Evolutionary conservation across 2,329 filamentous ascomycete genomes (phyloP).

Genomic region (Alternaria tenuissima): DNA sequence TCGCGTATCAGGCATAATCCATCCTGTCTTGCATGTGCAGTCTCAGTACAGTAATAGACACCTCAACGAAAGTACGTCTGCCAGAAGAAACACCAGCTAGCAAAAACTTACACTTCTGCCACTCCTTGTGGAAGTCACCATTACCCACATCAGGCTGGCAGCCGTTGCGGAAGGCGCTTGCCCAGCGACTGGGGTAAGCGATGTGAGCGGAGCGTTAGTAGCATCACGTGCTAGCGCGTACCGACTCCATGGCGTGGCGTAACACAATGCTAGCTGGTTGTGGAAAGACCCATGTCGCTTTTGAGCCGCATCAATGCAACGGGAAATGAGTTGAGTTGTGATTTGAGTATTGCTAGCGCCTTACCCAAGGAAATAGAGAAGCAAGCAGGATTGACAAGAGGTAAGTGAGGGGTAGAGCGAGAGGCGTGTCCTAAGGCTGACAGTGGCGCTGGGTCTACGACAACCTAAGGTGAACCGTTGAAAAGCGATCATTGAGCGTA

Average conservation of each 20-base stretch:
- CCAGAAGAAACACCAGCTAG: not conserved
- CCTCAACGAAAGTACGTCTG: not conserved
- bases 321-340: not conserved
- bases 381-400: not conserved
- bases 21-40: not conserved
- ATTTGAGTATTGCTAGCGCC: not conserved
- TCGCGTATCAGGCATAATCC: too few relatives aligned
- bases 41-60: not conserved
- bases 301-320: slow-evolving; percentile 1
- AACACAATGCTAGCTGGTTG: slow-evolving; percentile 5
- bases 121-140: not conserved
- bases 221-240: slow-evolving; percentile 10
- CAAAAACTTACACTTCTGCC: not conserved
- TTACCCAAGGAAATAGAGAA: not conserved
- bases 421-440: not conserved
- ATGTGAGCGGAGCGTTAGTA: slow-evolving; percentile 5
- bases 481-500: slow-evolving; percentile 4
- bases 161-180: not conserved
- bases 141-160: slow-evolving; percentile 15
- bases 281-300: slow-evolving; percentile 2
- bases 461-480: slow-evolving; percentile 1
- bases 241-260: slow-evolving; percentile 6
- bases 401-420: not conserved
- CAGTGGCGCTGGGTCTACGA: not conserved
- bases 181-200: slow-evolving; percentile 6